A percentile compares a stretch with the other conserved stretches of the same genome.
phyloP scores from a whole-genome alignment of 768 basidiomycete species.

The Megacollybia marginata region DNA sequence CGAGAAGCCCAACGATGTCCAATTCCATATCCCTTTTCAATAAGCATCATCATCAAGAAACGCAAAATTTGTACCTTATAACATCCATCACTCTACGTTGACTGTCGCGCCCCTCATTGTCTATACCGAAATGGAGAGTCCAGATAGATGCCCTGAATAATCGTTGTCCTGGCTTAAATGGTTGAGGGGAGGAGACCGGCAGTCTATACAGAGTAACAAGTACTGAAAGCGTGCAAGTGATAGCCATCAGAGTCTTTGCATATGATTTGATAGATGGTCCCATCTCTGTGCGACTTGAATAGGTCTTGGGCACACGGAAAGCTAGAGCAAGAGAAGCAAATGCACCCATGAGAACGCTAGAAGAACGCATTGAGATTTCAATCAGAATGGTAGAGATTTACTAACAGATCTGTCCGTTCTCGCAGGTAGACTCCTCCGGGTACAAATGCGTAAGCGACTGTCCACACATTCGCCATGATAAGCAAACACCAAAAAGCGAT shows the following conservation, averaged over 20 bases:
- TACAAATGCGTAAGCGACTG: slow-evolving; percentile 87
- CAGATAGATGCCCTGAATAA: slow-evolving; percentile 82
- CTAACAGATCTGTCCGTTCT: slow-evolving; percentile 71
- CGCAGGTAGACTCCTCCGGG: slow-evolving; percentile 70
- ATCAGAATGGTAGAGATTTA: slow-evolving; percentile 9
- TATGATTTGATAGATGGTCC: slow-evolving; percentile 17
- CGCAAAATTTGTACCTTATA: slow-evolving; percentile 19
- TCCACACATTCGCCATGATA: slow-evolving; percentile 67
- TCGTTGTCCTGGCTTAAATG: slow-evolving; percentile 56
- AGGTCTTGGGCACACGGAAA: slow-evolving; percentile 31
- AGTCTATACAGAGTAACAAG: slow-evolving; percentile 47
- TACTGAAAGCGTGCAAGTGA: slow-evolving; percentile 40
- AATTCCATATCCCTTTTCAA: slow-evolving; percentile 65
- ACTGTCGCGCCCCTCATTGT: slow-evolving; percentile 69
- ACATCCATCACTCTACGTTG: slow-evolving; percentile 57
- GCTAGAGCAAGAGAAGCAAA: slow-evolving; percentile 40
- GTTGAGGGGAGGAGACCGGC: slow-evolving; percentile 40
- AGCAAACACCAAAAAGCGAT: slow-evolving; percentile 57
- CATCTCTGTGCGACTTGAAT: slow-evolving; percentile 5
- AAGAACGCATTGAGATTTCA: neutral
- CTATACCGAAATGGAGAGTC: slow-evolving; percentile 86
- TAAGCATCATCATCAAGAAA: neutral
- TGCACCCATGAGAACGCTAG: slow-evolving; percentile 49
- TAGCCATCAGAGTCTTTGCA: slow-evolving; percentile 25
- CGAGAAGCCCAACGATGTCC: slow-evolving; percentile 78